phyloP scores from a whole-genome alignment of 2,329 filamentous ascomycete genomes.

The Penicillium thymicola region DNA sequence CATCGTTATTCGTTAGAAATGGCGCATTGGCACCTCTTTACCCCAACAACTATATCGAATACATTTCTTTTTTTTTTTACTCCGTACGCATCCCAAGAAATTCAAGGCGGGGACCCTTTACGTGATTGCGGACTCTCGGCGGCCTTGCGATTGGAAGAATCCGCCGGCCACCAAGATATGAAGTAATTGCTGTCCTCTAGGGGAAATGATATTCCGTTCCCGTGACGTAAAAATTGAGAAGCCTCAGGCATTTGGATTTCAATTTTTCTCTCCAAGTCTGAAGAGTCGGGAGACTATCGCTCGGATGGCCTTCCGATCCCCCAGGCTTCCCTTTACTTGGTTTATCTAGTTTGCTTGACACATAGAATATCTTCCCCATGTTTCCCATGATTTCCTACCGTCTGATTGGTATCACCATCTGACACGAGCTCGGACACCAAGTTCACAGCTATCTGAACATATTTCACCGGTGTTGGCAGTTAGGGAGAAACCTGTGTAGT shows the following conservation, averaged over 20 bases:
- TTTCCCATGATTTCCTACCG: background rate
- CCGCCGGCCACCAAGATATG: conserved; percentile 16
- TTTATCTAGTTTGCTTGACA: background rate
- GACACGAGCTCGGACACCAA: background rate
- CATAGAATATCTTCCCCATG: background rate
- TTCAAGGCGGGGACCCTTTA: conserved; percentile 15
- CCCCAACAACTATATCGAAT: background rate
- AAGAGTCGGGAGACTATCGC: background rate
- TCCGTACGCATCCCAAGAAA: conserved; percentile 1
- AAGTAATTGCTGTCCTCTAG: conserved; percentile 14
- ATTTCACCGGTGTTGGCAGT: background rate
- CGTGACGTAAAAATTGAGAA: background rate
- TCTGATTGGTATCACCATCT: background rate
- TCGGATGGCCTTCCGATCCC: background rate
- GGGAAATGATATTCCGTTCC: conserved; percentile 15
- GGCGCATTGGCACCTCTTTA: conserved; percentile 1
- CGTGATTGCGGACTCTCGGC: conserved; percentile 23
- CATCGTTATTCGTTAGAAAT: conserved; percentile 6
- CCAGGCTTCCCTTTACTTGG: background rate
- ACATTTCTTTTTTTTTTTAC: background rate
- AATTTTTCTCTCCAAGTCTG: no score
- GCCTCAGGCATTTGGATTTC: background rate
- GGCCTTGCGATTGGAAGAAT: conserved; percentile 22
- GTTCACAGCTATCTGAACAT: background rate
- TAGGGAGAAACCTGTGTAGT: background rate